Base-by-base conservation (phyloP, 2,329 filamentous ascomycete genomes). In the Paracoccidioides brasiliensis region DNA sequence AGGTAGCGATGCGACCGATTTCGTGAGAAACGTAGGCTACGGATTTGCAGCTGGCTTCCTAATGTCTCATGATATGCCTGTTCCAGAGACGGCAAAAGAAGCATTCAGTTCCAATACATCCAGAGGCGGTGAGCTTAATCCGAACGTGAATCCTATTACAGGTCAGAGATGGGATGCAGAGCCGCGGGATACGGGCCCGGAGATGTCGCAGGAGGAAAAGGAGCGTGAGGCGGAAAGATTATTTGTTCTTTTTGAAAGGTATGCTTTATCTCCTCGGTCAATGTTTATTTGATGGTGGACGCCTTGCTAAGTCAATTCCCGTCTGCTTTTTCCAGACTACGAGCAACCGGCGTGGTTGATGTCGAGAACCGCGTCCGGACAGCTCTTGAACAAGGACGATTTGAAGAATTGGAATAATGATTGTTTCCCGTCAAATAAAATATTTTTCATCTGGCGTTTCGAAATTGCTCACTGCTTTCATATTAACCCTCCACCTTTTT, bases 11-110 rank as follows among this genome's bases (percentile, higher is more conserved):
- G 81, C 90, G 0, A 80, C 79, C 14, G 85, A 78, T 35, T 93
- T 96, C 64, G 86, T 97, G 0, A 79, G 87, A 53, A 96, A 96
- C 62, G 88, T 98, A 10, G 93, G 93, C 0, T 98, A 95, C 66
- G 93, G 93, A 0, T 95, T 88, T 65, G 93, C 93, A 0, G 88
- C 90, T 0, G 93, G 93, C 0, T 95, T 93, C 67, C 74, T 98
- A 14, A 85, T 90, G 72, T 85, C 86, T 59, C 86, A 91, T 59
- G 88, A 93, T 55, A 82, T 97, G 10, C 78, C 84, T 0, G 76
- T 95, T 28, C 88, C 90, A 0, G 77, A 83, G 57, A 83, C 78
- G 55, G 80, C 83, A 0, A 72, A 82, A 8, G 79, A 84, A 62
- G 76, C 78, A 5, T 77, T 74, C 64, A 76, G 74, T 40, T 69